Evolutionary conservation across 192 early-diverging fungal genomes (phyloP).

Genomic region (Podila horticola): DNA sequence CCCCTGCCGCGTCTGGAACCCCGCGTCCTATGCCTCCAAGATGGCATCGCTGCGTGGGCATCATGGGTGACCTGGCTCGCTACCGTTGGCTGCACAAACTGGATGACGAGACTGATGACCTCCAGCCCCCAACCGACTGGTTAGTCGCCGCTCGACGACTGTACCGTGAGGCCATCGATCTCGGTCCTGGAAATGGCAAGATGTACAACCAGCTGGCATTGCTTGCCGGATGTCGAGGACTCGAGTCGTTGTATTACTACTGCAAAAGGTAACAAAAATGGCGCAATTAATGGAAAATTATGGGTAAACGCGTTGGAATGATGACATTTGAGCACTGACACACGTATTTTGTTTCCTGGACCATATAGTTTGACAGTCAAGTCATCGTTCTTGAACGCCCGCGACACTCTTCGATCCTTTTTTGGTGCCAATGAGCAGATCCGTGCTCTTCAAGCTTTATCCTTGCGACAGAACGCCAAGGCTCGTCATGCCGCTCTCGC

Average conservation of each 20-base stretch:
- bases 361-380: constrained; percentile 58
- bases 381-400: constrained; percentile 60
- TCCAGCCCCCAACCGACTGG: constrained; percentile 16
- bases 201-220: constrained; percentile 64
- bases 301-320: background rate
- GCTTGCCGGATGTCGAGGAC: constrained; percentile 40
- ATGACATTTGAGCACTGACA: background rate
- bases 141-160: constrained; percentile 37
- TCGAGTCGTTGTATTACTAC: constrained; percentile 44
- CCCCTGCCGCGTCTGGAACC: constrained; percentile 5
- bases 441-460: constrained; percentile 8
- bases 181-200: constrained; percentile 57
- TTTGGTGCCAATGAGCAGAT: constrained; percentile 61
- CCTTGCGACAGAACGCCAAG: constrained; percentile 30
- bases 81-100: constrained; percentile 60
- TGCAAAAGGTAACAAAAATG: constrained; percentile 46
- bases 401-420: constrained; percentile 60
- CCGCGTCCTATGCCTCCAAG: constrained; percentile 26
- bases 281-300: background rate
- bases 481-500: constrained; percentile 12
- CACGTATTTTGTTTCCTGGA: background rate
- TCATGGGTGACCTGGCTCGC: constrained; percentile 61
- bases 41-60: constrained; percentile 61
- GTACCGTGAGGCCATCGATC: constrained; percentile 49
- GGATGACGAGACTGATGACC: constrained; percentile 25